phyloP scores from a whole-genome alignment of 78 protist species.

The Chrysochromulina tobinii region DNA sequence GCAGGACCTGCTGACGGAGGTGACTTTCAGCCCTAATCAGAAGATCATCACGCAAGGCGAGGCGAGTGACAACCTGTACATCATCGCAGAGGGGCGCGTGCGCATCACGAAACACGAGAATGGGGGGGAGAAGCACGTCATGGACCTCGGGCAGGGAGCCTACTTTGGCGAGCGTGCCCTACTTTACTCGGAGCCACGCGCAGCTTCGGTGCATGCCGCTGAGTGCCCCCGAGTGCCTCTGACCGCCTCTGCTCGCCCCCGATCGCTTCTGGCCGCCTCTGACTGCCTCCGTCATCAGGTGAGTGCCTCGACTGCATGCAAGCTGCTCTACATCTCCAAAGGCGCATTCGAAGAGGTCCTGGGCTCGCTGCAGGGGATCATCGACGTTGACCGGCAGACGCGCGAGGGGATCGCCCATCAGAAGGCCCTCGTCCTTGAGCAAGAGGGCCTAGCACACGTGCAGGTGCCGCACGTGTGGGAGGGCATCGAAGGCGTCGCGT shows the following conservation, averaged over 20 bases:
- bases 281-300: too few relatives aligned
- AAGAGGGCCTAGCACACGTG: not conserved
- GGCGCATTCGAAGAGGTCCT: not conserved
- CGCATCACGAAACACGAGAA: not conserved
- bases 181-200: not conserved
- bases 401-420: not conserved
- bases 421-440: not conserved
- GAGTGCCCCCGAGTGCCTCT: too few relatives aligned
- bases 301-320: too few relatives aligned
- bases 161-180: conserved; percentile 28
- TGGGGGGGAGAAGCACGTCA: not conserved
- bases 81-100: not conserved
- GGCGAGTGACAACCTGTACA: not conserved
- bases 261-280: too few relatives aligned
- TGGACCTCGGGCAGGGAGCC: not conserved
- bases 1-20: not conserved
- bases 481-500: not conserved
- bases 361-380: conserved; percentile 11
- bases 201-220: not conserved
- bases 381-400: not conserved
- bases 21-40: not conserved
- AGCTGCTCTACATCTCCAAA: not conserved
- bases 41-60: not conserved
- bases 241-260: too few relatives aligned
- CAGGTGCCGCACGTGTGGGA: not conserved